These are phyloP conservation scores for Penstemon barbatus DNA, from an alignment of 257 asterid genomes.

Conservation along the genomic window DNA sequence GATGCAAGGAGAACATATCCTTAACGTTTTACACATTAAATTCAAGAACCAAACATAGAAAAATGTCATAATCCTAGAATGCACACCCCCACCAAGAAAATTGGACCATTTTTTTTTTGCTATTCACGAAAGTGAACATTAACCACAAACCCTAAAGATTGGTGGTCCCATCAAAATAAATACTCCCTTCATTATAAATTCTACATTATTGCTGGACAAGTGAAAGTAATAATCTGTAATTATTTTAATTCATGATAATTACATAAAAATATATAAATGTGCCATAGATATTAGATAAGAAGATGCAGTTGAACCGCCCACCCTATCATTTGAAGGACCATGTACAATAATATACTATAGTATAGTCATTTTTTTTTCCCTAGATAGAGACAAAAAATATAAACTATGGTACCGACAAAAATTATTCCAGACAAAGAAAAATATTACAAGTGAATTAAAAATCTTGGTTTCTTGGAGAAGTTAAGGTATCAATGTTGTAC, in stretches of 20 bases:
- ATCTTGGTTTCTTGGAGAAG: constrained; percentile 28
- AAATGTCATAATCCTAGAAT: neutral
- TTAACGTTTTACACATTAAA: too few relatives aligned
- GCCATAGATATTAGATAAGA: constrained; percentile 32
- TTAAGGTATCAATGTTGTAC: constrained; percentile 38
- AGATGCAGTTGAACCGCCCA: constrained; percentile 20
- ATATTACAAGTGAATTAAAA: constrained; percentile 17
- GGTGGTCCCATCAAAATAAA: constrained; percentile 23
- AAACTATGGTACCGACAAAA: neutral
- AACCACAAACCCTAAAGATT: constrained; percentile 24
- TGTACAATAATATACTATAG: neutral
- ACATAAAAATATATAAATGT: constrained; percentile 23
- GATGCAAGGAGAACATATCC: too few relatives aligned
- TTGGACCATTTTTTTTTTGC: constrained; percentile 32
- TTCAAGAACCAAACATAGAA: neutral
- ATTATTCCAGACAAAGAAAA: neutral
- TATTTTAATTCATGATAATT: constrained; percentile 22
- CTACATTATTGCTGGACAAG: constrained; percentile 4
- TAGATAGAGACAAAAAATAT: neutral
- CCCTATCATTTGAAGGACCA: constrained; percentile 32
- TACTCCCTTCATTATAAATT: neutral
- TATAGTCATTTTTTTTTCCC: neutral
- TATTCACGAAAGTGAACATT: constrained; percentile 20
- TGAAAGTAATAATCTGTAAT: constrained; percentile 17
- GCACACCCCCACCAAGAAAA: constrained; percentile 31